Conservation (phyloP, 2,329 filamentous ascomycete genomes). For the Pseudogymnoascus sp. region DNA sequence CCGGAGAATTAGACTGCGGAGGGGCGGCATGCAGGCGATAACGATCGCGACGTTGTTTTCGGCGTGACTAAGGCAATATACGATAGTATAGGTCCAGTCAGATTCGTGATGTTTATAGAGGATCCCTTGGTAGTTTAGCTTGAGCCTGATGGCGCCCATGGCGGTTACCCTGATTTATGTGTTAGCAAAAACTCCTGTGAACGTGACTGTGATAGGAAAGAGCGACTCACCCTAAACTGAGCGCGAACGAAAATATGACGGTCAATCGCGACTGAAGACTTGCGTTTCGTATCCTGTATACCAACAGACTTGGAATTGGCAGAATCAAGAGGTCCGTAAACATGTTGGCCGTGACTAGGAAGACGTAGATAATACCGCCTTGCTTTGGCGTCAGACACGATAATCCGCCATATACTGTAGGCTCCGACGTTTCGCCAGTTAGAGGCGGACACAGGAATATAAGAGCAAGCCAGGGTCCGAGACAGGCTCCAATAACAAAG, state of each 20-base stretch:
- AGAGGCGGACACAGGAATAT: background rate
- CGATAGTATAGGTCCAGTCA: conserved; percentile 7
- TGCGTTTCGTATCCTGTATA: conserved; percentile 6
- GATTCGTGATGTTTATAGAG: background rate
- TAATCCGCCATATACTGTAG: background rate
- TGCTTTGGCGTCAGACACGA: background rate
- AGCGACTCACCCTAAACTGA: background rate
- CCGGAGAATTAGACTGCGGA: background rate
- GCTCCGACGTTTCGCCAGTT: background rate
- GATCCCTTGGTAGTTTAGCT: background rate
- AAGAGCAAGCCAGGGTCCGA: conserved; percentile 1
- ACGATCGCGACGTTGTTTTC: conserved; percentile 3
- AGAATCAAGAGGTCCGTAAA: conserved; percentile 7
- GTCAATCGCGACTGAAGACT: conserved; percentile 7
- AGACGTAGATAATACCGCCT: background rate
- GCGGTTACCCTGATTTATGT: background rate
- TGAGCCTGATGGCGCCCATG: background rate
- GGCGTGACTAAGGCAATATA: conserved; percentile 3
- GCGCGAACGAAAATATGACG: conserved; percentile 1
- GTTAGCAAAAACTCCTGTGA: background rate
- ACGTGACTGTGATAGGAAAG: background rate
- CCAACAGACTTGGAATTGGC: conserved; percentile 1
- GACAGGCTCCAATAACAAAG: conserved; percentile 1
- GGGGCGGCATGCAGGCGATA: conserved; percentile 7
- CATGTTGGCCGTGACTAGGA: conserved; percentile 7